Evolutionary conservation across 2,329 filamentous ascomycete species (phyloP), one percentile per base, ranked within the genome.

Genomic region (Paradendryphiella salina): DNA sequence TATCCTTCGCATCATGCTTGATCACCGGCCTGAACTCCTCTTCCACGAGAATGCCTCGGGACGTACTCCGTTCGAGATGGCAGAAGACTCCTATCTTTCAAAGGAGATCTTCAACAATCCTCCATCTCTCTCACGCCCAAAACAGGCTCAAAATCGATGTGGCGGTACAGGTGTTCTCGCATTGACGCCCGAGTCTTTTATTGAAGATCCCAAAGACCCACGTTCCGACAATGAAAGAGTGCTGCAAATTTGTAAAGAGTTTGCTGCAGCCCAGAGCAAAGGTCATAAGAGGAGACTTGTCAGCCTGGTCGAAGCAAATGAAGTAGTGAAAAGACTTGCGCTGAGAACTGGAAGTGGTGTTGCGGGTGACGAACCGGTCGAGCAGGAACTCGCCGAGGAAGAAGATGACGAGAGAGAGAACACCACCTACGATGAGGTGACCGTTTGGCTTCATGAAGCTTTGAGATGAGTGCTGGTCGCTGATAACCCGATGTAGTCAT

Each of bases 21-120:
- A 81, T 8, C 75, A 75, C 57, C 77, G 82, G 14, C 82, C 86
- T 0, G 76, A 78, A 20, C 76, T 91, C 1, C 74, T 90, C 0
- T 80, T 82, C 59, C 82, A 85, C 17, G 90, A 94, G 68, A 92
- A 92, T 59, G 83, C 88, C 0, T 88, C 88, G 0, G 90, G 90
- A 1, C 80, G 82, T 13, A 94, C 89, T 0, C 86, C 89, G 0
- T 78, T 80, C 21, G 89, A 94, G 61, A 73, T 89, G 40, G 83
- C 85, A 0, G 76, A 82, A 42, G 85, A 88, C 44, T 69, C 72
- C 1, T 79, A 80, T 52, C 73, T 82, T 2, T 70, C 73, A 6
- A 61, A 64, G 3, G 52, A 64, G 5, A 75, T 64, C 26, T 61
- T 60, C 53, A 54, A 28, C 4, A 50, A 57, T 14, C 54, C 57